Percentiles rank a stretch among this genome's conserved stretches.
Evolutionary conservation across 306 rosid genomes (phyloP).

Genomic region (Rosa persica): DNA sequence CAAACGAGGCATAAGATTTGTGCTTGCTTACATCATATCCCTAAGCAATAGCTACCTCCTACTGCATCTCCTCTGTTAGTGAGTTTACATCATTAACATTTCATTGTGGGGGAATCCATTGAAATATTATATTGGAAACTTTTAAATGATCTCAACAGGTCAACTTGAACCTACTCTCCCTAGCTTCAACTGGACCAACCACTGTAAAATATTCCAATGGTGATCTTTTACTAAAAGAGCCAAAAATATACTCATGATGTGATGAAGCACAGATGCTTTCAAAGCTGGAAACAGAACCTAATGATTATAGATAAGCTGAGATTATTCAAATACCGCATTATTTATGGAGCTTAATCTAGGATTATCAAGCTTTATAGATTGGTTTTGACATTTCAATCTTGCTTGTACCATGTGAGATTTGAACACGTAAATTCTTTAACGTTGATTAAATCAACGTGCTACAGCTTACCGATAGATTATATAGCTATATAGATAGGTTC

Average conservation of each 20-base stretch:
- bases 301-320: neutral
- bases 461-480: no score
- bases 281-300: neutral
- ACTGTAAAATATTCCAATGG: neutral
- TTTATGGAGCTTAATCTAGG: neutral
- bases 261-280: conserved; percentile 1
- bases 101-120: neutral
- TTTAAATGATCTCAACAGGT: neutral
- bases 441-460: no score
- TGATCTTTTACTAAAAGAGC: neutral
- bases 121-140: neutral
- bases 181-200: neutral
- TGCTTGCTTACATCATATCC: neutral
- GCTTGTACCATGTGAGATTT: no score
- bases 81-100: neutral
- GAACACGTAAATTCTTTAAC: no score
- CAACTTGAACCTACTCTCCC: neutral
- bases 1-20: neutral
- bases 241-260: neutral
- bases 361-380: neutral
- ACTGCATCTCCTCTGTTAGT: neutral
- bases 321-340: neutral
- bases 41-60: neutral
- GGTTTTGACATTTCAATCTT: no score
- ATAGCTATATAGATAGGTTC: neutral